Evolutionary conservation across 1,284 basidiomycete species (phyloP), one percentile per base, ranked within the genome.

Genomic region (Cystobasidium slooffiae): DNA sequence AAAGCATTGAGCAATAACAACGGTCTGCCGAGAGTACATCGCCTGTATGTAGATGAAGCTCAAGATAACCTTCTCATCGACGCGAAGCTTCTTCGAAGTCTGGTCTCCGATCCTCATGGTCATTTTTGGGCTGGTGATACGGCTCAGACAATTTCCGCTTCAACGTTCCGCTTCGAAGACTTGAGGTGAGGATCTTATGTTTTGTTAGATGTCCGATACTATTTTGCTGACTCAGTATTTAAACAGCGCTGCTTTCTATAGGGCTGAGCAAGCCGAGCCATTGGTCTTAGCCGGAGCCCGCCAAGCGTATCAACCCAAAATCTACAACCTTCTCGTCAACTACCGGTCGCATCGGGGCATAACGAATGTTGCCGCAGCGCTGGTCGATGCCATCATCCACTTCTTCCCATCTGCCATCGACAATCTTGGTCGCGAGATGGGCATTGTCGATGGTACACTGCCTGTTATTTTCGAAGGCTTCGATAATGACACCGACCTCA

Each of bases 81-180:
- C 79, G 84, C 87, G 0, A 82, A 87, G 6, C 79, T 91, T 0
- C 80, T 91, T 55, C 83, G 89, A 12, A 82, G 81, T 0, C 78
- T 91, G 2, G 90, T 89, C 77, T 81, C 81, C 12, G 90, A 91
- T 78, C 85, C 87, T 0, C 83, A 88, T 65, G 90, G 90, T 0
- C 81, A 90, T 24, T 90, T 91, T 78, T 91, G 88, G 88, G 90
- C 90, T 0, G 90, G 90, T 0, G 90, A 91, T 78, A 91, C 90
- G 0, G 90, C 90, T 0, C 90, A 91, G 77, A 89, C 90, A 0
- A 91, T 91, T 20, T 88, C 88, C n/a, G 44, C 64, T n/a, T 56
- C 64, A 18, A 37, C 88, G 0, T 91, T 91, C 77, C 82, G 88
- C 14, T 91, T 91, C 80, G 83, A 89, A 75, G 90, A 91, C 55